Conservation (phyloP, 495 filamentous ascomycete species). For the Xylaria cubensis region DNA sequence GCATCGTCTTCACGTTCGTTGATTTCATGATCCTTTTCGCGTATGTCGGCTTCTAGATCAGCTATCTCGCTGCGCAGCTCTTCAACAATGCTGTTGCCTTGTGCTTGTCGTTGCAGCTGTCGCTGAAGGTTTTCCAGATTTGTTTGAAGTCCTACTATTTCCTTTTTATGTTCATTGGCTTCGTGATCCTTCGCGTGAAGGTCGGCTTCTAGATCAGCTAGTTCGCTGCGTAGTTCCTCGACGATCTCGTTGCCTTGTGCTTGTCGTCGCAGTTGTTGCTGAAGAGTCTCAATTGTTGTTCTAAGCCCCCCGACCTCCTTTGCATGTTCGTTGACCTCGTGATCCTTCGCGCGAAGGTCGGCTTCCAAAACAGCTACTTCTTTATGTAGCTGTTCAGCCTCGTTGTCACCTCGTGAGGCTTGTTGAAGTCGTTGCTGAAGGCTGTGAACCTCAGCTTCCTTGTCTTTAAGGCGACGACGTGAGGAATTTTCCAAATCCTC, state of each 20-base stretch:
- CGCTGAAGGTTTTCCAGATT: not conserved
- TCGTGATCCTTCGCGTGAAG: not conserved
- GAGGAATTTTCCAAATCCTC: slow-evolving; percentile 29
- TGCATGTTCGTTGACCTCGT: not conserved
- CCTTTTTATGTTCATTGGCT: slow-evolving; percentile 47
- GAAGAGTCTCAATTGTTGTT: not conserved
- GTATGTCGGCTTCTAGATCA: not conserved
- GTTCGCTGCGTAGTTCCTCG: not conserved
- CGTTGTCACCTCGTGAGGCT: slow-evolving; percentile 27
- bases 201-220: not conserved
- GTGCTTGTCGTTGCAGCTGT: not conserved
- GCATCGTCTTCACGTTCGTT: slow-evolving; percentile 63
- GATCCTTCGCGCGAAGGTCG: not conserved
- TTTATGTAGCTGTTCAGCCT: not conserved
- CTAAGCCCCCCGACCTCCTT: not conserved
- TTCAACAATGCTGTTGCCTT: not conserved
- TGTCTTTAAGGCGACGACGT: slow-evolving; percentile 39
- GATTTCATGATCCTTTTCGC: not conserved
- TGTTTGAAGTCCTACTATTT: no score
- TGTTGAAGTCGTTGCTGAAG: not conserved
- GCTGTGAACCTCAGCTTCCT: slow-evolving; percentile 60
- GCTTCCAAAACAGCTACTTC: not conserved
- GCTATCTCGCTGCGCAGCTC: not conserved
- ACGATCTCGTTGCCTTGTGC: not conserved
- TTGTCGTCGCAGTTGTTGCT: not conserved